phyloP scores from a whole-genome alignment of 805 yeast genomes.

The Martiniozyma abietophila region DNA sequence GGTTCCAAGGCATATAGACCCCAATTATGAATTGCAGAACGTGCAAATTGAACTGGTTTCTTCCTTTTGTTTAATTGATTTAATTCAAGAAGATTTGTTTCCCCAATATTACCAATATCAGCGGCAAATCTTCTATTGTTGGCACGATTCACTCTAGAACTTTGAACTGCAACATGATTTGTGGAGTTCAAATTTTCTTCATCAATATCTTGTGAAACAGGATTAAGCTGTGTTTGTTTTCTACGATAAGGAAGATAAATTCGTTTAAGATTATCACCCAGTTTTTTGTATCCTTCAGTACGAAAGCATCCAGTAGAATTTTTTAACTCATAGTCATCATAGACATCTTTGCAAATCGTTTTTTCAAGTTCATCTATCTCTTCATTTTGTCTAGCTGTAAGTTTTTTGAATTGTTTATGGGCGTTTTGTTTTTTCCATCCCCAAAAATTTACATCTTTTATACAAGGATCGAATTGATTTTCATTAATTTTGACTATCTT shows the following conservation, averaged over 20 bases:
- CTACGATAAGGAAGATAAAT: constrained; percentile 80
- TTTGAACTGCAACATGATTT: constrained; percentile 36
- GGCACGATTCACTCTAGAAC: constrained; percentile 81
- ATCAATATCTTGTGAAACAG: constrained; percentile 55
- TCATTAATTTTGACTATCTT: constrained; percentile 28
- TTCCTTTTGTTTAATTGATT: constrained; percentile 84
- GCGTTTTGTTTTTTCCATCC: constrained; percentile 41
- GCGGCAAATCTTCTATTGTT: constrained; percentile 83
- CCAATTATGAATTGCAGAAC: constrained; percentile 98
- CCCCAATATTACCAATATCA: constrained; percentile 74
- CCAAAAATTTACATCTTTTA: constrained; percentile 45
- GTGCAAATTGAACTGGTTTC: constrained; percentile 92
- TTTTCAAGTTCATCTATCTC: constrained; percentile 21
- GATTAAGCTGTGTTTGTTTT: constrained; percentile 51
- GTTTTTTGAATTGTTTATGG: constrained; percentile 27
- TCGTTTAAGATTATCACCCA: constrained; percentile 62
- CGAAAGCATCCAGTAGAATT: constrained; percentile 53
- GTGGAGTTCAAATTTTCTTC: constrained; percentile 25
- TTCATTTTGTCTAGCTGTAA: constrained; percentile 16
- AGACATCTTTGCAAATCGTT: no score
- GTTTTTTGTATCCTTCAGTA: constrained; percentile 65
- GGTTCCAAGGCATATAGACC: constrained; percentile 94
- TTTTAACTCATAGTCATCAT: constrained; percentile 27
- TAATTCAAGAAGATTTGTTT: constrained; percentile 70
- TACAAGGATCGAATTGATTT: no score